phyloP scores from a whole-genome alignment of 73 alveolate genomes.

The Paraurostyla sp. region DNA sequence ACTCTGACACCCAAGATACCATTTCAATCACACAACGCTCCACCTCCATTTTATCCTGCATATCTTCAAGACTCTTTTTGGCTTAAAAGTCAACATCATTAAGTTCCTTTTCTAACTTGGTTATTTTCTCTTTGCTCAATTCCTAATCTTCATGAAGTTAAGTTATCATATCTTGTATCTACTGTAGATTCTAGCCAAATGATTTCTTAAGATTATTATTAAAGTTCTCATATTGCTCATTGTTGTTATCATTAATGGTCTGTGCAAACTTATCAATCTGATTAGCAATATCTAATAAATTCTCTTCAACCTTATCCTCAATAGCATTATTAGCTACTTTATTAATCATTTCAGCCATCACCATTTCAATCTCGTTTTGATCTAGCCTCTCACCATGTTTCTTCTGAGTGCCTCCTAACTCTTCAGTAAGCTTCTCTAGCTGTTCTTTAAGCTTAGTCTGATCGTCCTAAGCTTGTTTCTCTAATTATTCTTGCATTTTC shows the following conservation, averaged over 20 bases:
- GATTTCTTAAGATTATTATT: slow-evolving; percentile 41
- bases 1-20: slow-evolving; percentile 73
- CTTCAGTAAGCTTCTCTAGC: neutral
- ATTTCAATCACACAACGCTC: slow-evolving; percentile 66
- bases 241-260: slow-evolving; percentile 29
- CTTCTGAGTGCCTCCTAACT: neutral
- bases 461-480: slow-evolving; percentile 22
- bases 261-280: slow-evolving; percentile 34
- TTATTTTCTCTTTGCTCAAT: slow-evolving; percentile 54
- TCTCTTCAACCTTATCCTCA: slow-evolving; percentile 69
- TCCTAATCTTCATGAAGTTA: slow-evolving; percentile 52
- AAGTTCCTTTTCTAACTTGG: slow-evolving; percentile 36
- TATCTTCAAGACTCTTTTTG: slow-evolving; percentile 47
- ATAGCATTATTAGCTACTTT: slow-evolving; percentile 32
- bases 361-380: neutral
- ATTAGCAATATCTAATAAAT: slow-evolving; percentile 51
- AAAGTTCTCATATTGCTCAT: slow-evolving; percentile 63
- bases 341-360: slow-evolving; percentile 34
- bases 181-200: slow-evolving; percentile 48
- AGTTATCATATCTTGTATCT: slow-evolving; percentile 27
- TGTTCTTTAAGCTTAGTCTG: slow-evolving; percentile 15
- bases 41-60: slow-evolving; percentile 54
- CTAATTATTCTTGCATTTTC: neutral
- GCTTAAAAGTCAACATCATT: slow-evolving; percentile 52
- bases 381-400: slow-evolving; percentile 14